A percentile compares a stretch with the other conserved stretches of the same genome.
These are phyloP conservation scores for Excoecaria cochinchinensis DNA, from an alignment of 345 rosid genomes.

Conservation along the genomic window DNA sequence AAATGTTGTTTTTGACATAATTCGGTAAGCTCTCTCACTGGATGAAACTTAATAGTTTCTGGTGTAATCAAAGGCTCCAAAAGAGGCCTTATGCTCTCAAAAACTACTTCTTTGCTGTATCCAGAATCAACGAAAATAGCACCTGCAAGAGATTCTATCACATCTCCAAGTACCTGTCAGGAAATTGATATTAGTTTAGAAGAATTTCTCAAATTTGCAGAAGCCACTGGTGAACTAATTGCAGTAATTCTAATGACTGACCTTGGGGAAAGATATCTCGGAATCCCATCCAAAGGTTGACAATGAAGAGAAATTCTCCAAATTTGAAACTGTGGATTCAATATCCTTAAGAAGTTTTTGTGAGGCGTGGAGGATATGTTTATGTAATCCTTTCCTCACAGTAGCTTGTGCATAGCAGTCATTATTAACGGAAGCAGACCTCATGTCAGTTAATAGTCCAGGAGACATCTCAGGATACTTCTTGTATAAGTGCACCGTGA, in stretches of 20 bases:
- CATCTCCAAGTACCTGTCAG: conserved; percentile 78
- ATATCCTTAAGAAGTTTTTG: conserved; percentile 60
- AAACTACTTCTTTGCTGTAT: conserved; percentile 55
- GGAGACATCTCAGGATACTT: conserved; percentile 70
- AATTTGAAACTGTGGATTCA: conserved; percentile 26
- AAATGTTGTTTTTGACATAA: conserved; percentile 49
- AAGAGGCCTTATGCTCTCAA: conserved; percentile 61
- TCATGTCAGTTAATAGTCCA: conserved; percentile 77
- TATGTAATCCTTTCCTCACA: conserved; percentile 56
- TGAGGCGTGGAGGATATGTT: conserved; percentile 70
- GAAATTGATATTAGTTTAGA: neutral
- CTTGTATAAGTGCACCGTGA: conserved; percentile 56
- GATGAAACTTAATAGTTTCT: conserved; percentile 57
- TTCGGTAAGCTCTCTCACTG: conserved; percentile 59
- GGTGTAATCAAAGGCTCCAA: conserved; percentile 74
- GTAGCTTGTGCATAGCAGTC: conserved; percentile 71
- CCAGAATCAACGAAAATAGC: conserved; percentile 86
- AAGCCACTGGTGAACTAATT: neutral
- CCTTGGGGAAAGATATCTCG: conserved; percentile 80
- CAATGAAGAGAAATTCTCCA: conserved; percentile 29
- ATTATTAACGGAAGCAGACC: conserved; percentile 94
- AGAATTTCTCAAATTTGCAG: neutral
- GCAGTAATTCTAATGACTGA: conserved; percentile 16
- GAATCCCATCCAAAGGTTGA: conserved; percentile 81
- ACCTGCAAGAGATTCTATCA: conserved; percentile 83